phyloP scores from a whole-genome alignment of 805 yeast species.

The Candida fluviatilis region DNA sequence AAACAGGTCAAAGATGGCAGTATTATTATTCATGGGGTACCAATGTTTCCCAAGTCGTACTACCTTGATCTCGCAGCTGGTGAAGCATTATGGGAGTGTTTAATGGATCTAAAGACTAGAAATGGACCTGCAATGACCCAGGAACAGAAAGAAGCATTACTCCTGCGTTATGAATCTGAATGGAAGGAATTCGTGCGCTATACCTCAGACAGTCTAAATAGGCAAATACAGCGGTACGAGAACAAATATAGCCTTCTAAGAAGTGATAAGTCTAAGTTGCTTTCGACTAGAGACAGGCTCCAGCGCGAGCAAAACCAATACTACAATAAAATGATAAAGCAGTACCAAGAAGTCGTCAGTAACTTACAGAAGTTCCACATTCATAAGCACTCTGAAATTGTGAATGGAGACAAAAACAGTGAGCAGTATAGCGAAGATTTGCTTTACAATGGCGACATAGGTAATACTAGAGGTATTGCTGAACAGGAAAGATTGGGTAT shows the following conservation, averaged over 20 bases:
- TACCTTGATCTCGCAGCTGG: constrained; percentile 21
- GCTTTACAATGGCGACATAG: constrained; percentile 4
- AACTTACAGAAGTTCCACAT: constrained; percentile 13
- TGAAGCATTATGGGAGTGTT: constrained; percentile 36
- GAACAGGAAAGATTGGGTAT: constrained; percentile 21
- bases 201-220: not conserved
- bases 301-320: constrained; percentile 10
- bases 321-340: constrained; percentile 8
- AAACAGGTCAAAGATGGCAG: constrained; percentile 23
- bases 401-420: constrained; percentile 10
- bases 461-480: constrained; percentile 16
- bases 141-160: not conserved
- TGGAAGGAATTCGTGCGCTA: constrained; percentile 6
- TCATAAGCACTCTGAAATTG: constrained; percentile 33
- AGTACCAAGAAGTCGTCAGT: not conserved
- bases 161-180: not conserved
- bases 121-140: not conserved
- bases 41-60: constrained; percentile 25
- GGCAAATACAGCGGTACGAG: not conserved
- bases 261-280: not conserved
- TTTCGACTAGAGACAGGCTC: not conserved
- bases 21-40: constrained; percentile 21
- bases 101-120: constrained; percentile 11
- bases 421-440: not conserved
- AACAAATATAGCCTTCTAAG: not conserved